These are phyloP conservation scores for Aspergillus bombycis DNA, from an alignment of 2,329 filamentous ascomycete species.

Conservation along the genomic window DNA sequence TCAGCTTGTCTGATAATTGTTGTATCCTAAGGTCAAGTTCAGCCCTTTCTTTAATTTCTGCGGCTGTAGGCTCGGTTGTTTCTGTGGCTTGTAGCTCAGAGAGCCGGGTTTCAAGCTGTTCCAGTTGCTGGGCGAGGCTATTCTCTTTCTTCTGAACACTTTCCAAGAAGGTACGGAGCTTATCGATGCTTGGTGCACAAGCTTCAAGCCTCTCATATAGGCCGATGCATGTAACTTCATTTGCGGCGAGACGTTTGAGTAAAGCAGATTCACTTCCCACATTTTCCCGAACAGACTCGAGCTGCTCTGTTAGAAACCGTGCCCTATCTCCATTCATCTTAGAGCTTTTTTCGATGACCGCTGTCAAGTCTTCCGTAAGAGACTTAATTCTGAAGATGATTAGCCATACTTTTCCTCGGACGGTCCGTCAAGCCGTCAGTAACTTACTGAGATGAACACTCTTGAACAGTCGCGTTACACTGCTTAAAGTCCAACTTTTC, in stretches of 20 bases:
- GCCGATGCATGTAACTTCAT: slow-evolving; percentile 18
- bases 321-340: slow-evolving; percentile 19
- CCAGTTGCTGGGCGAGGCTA: slow-evolving; percentile 35
- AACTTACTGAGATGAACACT: slow-evolving; percentile 30
- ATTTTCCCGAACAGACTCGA: slow-evolving; percentile 22
- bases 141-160: slow-evolving; percentile 25
- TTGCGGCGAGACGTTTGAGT: slow-evolving; percentile 26
- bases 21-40: slow-evolving; percentile 32
- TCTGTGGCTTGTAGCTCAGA: slow-evolving; percentile 21
- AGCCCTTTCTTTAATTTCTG: slow-evolving; percentile 30
- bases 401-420: neutral
- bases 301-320: slow-evolving; percentile 23
- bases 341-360: slow-evolving; percentile 20
- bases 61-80: slow-evolving; percentile 22
- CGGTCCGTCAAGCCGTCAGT: too few species aligned
- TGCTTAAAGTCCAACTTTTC: slow-evolving; percentile 22
- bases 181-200: slow-evolving; percentile 23
- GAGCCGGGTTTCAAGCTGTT: slow-evolving; percentile 22
- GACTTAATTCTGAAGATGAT: slow-evolving; percentile 26
- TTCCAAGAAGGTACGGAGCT: slow-evolving; percentile 24
- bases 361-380: slow-evolving; percentile 18
- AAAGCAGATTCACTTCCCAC: slow-evolving; percentile 24
- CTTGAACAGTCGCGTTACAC: slow-evolving; percentile 21
- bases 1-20: slow-evolving; percentile 21
- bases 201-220: slow-evolving; percentile 25